A percentile compares a stretch with the other conserved stretches of the same genome.
These are phyloP conservation scores for Pistacia vera DNA, from an alignment of 345 rosid species.

Conservation along the genomic window DNA sequence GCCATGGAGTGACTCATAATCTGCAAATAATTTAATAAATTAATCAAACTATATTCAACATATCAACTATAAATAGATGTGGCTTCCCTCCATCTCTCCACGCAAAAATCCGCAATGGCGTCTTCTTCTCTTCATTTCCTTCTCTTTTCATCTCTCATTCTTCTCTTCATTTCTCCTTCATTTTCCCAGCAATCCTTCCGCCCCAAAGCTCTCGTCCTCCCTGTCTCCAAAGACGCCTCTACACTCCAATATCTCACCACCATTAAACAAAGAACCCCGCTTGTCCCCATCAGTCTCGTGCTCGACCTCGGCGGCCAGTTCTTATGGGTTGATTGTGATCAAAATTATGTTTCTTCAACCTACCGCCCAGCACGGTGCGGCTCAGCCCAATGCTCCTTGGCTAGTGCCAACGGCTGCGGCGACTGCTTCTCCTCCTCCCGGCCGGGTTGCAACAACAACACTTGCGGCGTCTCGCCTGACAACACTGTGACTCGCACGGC, in stretches of 20 bases:
- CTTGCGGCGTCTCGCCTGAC: constrained; percentile 48
- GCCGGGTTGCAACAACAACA: constrained; percentile 78
- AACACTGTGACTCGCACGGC: constrained; percentile 47
- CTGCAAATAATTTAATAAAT: too few species aligned
- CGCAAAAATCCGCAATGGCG: constrained; percentile 20
- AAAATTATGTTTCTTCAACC: constrained; percentile 57
- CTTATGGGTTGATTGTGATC: constrained; percentile 68
- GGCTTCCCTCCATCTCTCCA: background rate
- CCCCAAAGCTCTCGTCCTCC: constrained; percentile 62
- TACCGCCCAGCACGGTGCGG: constrained; percentile 50
- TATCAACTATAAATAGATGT: constrained; percentile 10
- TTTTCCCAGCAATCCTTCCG: constrained; percentile 56
- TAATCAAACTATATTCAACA: too few species aligned
- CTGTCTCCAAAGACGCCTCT: constrained; percentile 57
- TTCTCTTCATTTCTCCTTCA: constrained; percentile 16
- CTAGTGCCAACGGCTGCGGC: constrained; percentile 48
- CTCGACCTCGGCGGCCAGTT: constrained; percentile 68
- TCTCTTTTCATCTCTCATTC: constrained; percentile 21
- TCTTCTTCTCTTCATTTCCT: constrained; percentile 7
- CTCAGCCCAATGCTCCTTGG: constrained; percentile 63
- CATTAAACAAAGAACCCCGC: constrained; percentile 62
- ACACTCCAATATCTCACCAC: constrained; percentile 64
- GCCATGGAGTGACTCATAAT: too few species aligned
- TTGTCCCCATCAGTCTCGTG: constrained; percentile 43
- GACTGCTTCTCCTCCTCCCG: constrained; percentile 45